Evolutionary conservation across 805 yeast species (phyloP).

Genomic region (Candida fluviatilis): DNA sequence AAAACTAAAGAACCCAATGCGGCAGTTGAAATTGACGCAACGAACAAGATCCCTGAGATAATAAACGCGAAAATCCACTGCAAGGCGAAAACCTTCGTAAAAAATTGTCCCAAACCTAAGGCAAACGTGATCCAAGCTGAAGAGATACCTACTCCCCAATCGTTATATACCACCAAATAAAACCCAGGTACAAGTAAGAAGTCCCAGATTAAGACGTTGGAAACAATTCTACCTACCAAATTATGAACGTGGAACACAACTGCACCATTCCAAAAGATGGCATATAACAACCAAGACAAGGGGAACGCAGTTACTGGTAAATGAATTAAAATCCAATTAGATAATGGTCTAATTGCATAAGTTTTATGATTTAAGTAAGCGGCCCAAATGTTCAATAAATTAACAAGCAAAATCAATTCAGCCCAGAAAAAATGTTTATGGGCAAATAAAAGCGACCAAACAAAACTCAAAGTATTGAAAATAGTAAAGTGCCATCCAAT

Average conservation of each 20-base stretch:
- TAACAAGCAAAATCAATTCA: slow-evolving; percentile 54
- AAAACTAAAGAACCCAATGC: slow-evolving; percentile 25
- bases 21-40: slow-evolving; percentile 46
- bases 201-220: slow-evolving; percentile 76
- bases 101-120: slow-evolving; percentile 65
- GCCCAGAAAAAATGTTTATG: slow-evolving; percentile 54
- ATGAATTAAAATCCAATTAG: slow-evolving; percentile 57
- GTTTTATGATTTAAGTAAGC: slow-evolving; percentile 60
- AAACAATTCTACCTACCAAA: slow-evolving; percentile 60
- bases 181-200: slow-evolving; percentile 62
- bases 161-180: slow-evolving; percentile 55
- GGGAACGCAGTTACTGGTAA: slow-evolving; percentile 67
- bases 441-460: slow-evolving; percentile 64
- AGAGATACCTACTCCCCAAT: slow-evolving; percentile 66
- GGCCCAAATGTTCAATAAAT: slow-evolving; percentile 54
- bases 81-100: slow-evolving; percentile 65
- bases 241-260: slow-evolving; percentile 59
- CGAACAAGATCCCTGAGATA: slow-evolving; percentile 54
- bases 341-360: slow-evolving; percentile 47
- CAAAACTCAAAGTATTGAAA: slow-evolving; percentile 56
- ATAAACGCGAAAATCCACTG: slow-evolving; percentile 84
- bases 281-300: slow-evolving; percentile 67
- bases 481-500: slow-evolving; percentile 61
- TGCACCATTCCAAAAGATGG: slow-evolving; percentile 84
- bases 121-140: slow-evolving; percentile 59